phyloP scores from a whole-genome alignment of 2,329 filamentous ascomycete genomes.

The Neopestalotiopsis rosae region DNA sequence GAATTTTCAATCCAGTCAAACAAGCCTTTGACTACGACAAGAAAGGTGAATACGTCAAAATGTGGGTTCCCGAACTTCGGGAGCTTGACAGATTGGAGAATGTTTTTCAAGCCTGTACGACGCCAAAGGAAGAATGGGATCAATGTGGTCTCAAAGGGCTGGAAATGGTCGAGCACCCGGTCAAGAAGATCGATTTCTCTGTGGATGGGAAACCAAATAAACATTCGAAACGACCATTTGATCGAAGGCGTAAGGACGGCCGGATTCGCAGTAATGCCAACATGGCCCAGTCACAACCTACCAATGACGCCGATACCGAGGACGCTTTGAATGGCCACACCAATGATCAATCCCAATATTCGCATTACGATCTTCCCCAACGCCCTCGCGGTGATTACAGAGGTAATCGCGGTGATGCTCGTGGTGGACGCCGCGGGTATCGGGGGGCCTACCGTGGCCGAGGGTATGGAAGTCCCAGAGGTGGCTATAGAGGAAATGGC shows the following conservation, averaged over 20 bases:
- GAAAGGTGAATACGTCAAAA: conserved; percentile 70
- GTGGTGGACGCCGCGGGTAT: conserved; percentile 18
- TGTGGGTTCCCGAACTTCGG: conserved; percentile 74
- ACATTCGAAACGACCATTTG: conserved; percentile 36
- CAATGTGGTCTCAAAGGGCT: conserved; percentile 60
- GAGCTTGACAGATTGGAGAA: conserved; percentile 58
- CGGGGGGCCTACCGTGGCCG: conserved; percentile 27
- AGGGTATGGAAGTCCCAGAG: conserved; percentile 26
- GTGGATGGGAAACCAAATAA: conserved; percentile 56
- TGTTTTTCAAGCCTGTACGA: conserved; percentile 74
- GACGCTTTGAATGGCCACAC: conserved; percentile 8
- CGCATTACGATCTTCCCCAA: conserved; percentile 13
- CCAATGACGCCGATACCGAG: conserved; percentile 16
- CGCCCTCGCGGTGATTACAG: conserved; percentile 28
- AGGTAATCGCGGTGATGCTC: conserved; percentile 23
- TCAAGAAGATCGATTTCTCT: conserved; percentile 69
- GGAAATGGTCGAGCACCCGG: conserved; percentile 70
- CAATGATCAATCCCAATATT: conserved; percentile 8
- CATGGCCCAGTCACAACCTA: background rate
- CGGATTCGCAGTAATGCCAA: conserved; percentile 30
- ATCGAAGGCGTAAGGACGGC: conserved; percentile 33
- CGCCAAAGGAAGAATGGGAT: conserved; percentile 62
- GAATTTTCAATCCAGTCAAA: conserved; percentile 85
- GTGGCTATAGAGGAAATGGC: conserved; percentile 27
- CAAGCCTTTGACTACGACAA: conserved; percentile 80